Evolutionary conservation across 2,329 filamentous ascomycete species (phyloP).

Genomic region (Tolypocladium ovalisporum): DNA sequence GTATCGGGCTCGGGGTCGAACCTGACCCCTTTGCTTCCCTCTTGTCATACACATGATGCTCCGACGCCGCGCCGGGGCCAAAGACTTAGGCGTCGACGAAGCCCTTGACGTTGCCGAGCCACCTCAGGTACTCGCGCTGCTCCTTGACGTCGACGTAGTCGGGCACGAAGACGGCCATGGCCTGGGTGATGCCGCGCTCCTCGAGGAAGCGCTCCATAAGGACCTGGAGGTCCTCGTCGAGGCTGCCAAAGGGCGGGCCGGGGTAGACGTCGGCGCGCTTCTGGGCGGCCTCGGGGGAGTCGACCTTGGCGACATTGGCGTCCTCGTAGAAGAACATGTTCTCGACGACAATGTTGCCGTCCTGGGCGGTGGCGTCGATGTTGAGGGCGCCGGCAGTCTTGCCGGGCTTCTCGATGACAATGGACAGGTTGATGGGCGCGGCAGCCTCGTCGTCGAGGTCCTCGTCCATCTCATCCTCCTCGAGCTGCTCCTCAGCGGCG

Average conservation of each 20-base stretch:
- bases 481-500: slow-evolving; percentile 32
- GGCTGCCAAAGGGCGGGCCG: slow-evolving; percentile 83
- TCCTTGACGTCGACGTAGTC: slow-evolving; percentile 98
- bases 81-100: slow-evolving; percentile 63
- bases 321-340: slow-evolving; percentile 83
- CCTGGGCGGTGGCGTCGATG: slow-evolving; percentile 77
- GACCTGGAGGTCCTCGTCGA: slow-evolving; percentile 91
- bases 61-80: background rate
- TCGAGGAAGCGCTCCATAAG: slow-evolving; percentile 89
- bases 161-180: slow-evolving; percentile 80
- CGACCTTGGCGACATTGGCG: slow-evolving; percentile 63
- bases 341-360: slow-evolving; percentile 78
- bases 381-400: slow-evolving; percentile 63
- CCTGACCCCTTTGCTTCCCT: background rate
- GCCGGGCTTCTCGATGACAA: slow-evolving; percentile 79
- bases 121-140: slow-evolving; percentile 89
- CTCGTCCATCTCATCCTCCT: slow-evolving; percentile 40
- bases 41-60: background rate
- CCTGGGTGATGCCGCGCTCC: slow-evolving; percentile 81
- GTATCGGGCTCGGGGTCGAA: background rate
- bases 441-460: slow-evolving; percentile 42
- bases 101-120: slow-evolving; percentile 77
- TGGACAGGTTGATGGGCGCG: slow-evolving; percentile 73
- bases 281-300: slow-evolving; percentile 67
- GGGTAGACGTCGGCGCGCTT: slow-evolving; percentile 70